Conservation (phyloP, 2,329 filamentous ascomycete species). For the Neonectria coccinea region DNA sequence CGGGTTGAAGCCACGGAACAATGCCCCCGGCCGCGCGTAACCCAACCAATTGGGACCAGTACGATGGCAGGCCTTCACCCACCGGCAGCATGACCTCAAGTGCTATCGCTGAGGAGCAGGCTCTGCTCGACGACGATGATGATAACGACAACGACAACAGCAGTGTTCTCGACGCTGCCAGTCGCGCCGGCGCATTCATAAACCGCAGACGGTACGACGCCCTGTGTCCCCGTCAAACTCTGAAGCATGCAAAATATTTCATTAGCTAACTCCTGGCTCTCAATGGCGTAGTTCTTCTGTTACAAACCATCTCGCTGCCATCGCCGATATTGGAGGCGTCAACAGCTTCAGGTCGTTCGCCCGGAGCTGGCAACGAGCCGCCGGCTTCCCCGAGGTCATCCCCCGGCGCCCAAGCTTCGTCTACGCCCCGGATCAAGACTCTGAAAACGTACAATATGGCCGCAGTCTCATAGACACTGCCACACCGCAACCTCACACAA, state of each 20-base stretch:
- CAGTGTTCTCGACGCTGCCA: constrained; percentile 38
- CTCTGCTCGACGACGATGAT: constrained; percentile 55
- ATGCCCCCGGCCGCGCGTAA: constrained; percentile 51
- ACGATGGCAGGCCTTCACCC: constrained; percentile 57
- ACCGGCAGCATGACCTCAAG: constrained; percentile 57
- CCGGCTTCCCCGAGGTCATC: constrained; percentile 87
- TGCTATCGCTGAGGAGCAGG: constrained; percentile 59
- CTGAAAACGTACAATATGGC: constrained; percentile 55
- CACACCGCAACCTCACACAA: constrained; percentile 50
- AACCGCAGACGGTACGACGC: constrained; percentile 48
- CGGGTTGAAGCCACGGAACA: constrained; percentile 28
- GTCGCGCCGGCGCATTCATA: constrained; percentile 39
- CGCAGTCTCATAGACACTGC: constrained; percentile 55
- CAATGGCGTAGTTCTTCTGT: constrained; percentile 64
- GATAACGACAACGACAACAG: constrained; percentile 45
- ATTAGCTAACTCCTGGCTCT: constrained; percentile 22
- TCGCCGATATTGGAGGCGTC: constrained; percentile 83
- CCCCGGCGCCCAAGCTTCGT: constrained; percentile 82
- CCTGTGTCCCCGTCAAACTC: neutral
- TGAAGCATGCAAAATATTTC: neutral
- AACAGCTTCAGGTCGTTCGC: constrained; percentile 97
- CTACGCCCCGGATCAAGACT: constrained; percentile 64
- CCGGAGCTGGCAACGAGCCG: constrained; percentile 90
- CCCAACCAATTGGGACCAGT: constrained; percentile 60
- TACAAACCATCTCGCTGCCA: constrained; percentile 65